Conservation (phyloP, 441 rosid species). For the Dalechampia spathulata region DNA sequence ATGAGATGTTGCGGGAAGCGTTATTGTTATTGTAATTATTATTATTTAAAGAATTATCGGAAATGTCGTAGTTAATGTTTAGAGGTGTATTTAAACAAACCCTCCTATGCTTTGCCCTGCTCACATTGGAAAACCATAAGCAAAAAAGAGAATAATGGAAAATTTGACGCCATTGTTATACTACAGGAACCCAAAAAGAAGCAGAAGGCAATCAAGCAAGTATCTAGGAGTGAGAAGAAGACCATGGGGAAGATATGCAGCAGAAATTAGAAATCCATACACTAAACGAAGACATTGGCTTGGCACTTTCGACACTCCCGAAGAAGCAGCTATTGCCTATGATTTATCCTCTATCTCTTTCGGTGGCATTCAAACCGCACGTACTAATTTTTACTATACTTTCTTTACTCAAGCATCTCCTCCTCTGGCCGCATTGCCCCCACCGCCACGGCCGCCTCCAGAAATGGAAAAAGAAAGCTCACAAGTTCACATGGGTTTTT, state of each 20-base stretch:
- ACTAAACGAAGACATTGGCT: constrained; percentile 27
- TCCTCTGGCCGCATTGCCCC: not conserved
- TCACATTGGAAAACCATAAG: not conserved
- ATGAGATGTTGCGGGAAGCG: too few relatives aligned
- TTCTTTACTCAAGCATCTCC: constrained; percentile 4
- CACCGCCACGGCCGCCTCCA: not conserved
- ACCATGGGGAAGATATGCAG: constrained; percentile 25
- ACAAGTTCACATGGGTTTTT: not conserved
- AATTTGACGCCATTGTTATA: constrained; percentile 18
- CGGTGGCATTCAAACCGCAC: constrained; percentile 21
- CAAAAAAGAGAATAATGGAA: constrained; percentile 7
- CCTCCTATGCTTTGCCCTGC: not conserved
- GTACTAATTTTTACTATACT: constrained; percentile 27
- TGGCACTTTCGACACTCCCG: constrained; percentile 25
- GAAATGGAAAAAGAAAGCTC: constrained; percentile 5
- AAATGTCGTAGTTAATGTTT: too few relatives aligned
- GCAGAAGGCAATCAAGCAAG: constrained; percentile 21
- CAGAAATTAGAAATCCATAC: constrained; percentile 20
- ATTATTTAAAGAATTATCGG: too few relatives aligned
- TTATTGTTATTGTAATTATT: too few relatives aligned
- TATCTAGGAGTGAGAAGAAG: constrained; percentile 24
- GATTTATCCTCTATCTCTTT: constrained; percentile 25
- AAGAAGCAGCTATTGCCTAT: constrained; percentile 30
- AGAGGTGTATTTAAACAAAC: constrained; percentile 10
- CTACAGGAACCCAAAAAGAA: constrained; percentile 19